These are phyloP conservation scores for Leccinum variicolor DNA, from an alignment of 768 basidiomycete species.

Conservation along the genomic window DNA sequence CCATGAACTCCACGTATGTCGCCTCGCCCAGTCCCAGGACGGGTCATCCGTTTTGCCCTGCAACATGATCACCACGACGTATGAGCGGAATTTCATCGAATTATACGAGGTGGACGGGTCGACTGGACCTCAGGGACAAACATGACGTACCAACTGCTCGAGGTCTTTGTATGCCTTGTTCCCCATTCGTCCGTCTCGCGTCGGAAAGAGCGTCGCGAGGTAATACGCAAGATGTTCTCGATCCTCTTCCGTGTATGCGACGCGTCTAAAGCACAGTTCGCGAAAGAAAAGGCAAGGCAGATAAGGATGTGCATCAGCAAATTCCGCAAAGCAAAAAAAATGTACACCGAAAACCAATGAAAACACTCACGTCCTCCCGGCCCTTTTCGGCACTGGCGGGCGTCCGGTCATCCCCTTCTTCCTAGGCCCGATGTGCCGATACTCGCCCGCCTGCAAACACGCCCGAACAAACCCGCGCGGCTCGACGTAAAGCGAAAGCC, in stretches of 20 bases:
- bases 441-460: slow-evolving; percentile 17
- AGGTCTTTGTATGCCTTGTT: slow-evolving; percentile 45
- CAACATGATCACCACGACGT: neutral
- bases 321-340: neutral
- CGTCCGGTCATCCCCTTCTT: slow-evolving; percentile 25
- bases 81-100: neutral
- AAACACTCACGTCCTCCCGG: slow-evolving; percentile 5
- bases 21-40: slow-evolving; percentile 36
- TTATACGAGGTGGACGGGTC: neutral
- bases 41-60: slow-evolving; percentile 33
- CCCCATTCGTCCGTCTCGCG: slow-evolving; percentile 43
- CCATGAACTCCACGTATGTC: slow-evolving; percentile 61
- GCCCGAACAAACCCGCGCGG: slow-evolving; percentile 22
- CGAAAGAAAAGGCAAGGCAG: neutral
- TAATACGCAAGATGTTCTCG: slow-evolving; percentile 43
- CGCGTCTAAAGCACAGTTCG: slow-evolving; percentile 13
- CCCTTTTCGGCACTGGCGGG: neutral
- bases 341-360: neutral
- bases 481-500: slow-evolving; percentile 23
- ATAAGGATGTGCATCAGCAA: neutral
- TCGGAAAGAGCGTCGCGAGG: slow-evolving; percentile 46
- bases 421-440: slow-evolving; percentile 5
- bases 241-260: slow-evolving; percentile 39
- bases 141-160: slow-evolving; percentile 44
- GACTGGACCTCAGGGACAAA: neutral